Evolutionary conservation across 495 filamentous ascomycete genomes (phyloP), one percentile per base, ranked within the genome.

Genomic region (Aspergillus hancockii): DNA sequence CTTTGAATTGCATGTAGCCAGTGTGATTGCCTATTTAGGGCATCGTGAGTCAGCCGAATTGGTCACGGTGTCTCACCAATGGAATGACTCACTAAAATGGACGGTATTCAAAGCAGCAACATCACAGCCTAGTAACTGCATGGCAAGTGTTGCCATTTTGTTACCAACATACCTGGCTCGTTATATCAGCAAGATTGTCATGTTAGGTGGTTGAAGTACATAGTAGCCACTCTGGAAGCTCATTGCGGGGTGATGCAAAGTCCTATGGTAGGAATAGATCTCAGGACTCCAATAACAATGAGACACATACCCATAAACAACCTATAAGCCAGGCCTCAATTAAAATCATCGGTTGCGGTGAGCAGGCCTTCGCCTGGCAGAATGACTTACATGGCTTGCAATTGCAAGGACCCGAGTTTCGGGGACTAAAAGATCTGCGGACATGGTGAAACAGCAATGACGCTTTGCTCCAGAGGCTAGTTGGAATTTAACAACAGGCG

Each of bases 91-190:
- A 90, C 92, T 96, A 75, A 94, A 98, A 62, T 98, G 88, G 18
- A 98, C 94, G 4, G 94, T 98, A 68, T 98, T 96, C 63, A 98
- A 78, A 9, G 91, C 89, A 10, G 92, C 87, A 3, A 96, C 93
- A 64, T 98, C 94, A 68, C 92, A 96, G 41, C 94, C 94, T 58
- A 98, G 78, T 2, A 88, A 85, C 71, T 98, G 93, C 83, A 98
- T 87, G 67, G 90, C 90, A 61, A 96, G 93, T 1, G 89, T 88
- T 40, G 92, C 92, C 80, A 98, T 97, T 65, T 90, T 92, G 68
- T 98, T 98, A 36, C 94, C 94, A 67, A 98, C 94, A 84, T 96
- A 90, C 64, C 94, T 98, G 61, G 16, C 8, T 49, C 36, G 12
- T 30, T 10, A 46, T 45, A 13, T 40, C 18, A 47, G 43, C 43